phyloP scores from a whole-genome alignment of 129 eudicot species.

The Calendula officinalis region DNA sequence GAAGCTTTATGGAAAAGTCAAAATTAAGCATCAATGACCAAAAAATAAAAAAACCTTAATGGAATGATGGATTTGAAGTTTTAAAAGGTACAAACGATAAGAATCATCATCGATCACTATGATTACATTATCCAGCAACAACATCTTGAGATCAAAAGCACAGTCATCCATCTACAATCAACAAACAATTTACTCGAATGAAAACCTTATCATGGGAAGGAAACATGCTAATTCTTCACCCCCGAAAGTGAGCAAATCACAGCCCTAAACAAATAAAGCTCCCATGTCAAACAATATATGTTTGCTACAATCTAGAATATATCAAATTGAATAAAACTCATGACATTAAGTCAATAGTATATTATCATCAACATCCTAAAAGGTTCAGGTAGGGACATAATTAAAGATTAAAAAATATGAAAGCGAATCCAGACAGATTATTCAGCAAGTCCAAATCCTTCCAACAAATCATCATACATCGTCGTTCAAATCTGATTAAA shows the following conservation, averaged over 20 bases:
- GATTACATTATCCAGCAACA: constrained; percentile 28
- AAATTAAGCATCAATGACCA: neutral
- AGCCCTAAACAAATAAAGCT: constrained; percentile 65
- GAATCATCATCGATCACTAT: constrained; percentile 12
- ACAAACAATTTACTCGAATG: constrained; percentile 36
- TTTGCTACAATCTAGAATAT: constrained; percentile 8
- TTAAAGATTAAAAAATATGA: constrained; percentile 13
- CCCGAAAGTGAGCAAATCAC: constrained; percentile 61
- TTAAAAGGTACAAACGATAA: constrained; percentile 3
- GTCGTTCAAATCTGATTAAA: constrained; percentile 84
- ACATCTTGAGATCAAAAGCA: constrained; percentile 41
- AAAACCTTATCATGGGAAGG: constrained; percentile 10
- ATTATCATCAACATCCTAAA: constrained; percentile 22
- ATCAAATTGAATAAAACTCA: neutral
- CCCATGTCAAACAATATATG: constrained; percentile 40
- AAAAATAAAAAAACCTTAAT: neutral
- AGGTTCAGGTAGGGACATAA: constrained; percentile 9
- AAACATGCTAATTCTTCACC: constrained; percentile 40
- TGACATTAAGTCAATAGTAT: constrained; percentile 2
- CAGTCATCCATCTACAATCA: constrained; percentile 89
- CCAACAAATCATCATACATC: constrained; percentile 77
- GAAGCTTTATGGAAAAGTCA: neutral
- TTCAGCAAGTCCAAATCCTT: constrained; percentile 53
- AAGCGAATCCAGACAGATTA: constrained; percentile 28
- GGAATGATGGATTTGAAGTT: neutral